Base-by-base conservation (phyloP, 225 moss, liverwort and hornwort species). In the Thuidium tamariscinum region DNA sequence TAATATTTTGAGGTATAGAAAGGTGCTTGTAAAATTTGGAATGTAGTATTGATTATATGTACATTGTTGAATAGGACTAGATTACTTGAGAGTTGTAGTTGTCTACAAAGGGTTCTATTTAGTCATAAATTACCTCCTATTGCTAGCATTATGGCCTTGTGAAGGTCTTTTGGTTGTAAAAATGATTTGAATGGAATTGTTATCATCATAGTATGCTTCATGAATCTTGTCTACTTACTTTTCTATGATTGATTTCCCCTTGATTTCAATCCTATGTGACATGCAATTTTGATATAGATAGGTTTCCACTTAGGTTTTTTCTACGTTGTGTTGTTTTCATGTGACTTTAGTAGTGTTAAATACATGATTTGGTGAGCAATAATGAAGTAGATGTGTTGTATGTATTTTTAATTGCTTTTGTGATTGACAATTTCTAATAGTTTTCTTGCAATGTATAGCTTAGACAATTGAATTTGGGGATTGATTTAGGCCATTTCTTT, bases 271-370 rank as follows among this genome's bases (percentile, higher is more conserved):
- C 7, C 8, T 26, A 1, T 1, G 41, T 69, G 26, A 25, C 8
- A 68, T 67, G 20, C 7, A 39, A 23, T 39, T 22, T 68, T 39
- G 13, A 8, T 69, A 7, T 13, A 16, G 8, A n/a, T n/a, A n/a
- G n/a, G n/a, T n/a, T n/a, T n/a, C n/a, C n/a, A n/a, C n/a, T 9
- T 15, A 42, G 8, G 9, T 42, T 26, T 26, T 0, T 0, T 26
- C 0, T 8, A 15, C 8, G 5, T 26, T 41, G 4, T 23, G 5
- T 41, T 41, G 4, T 22, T 37, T 36, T n/a, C 6, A 7, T 22
- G 3, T 27, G 1, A 17, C 10, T 27, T 27, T 5, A 71, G 10
- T 44, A 17, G 5, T 29, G 3, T 1, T 44, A 10, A 10, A 29
- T 5, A 10, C 29, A 16, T 44, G 29, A 3, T 44, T 71, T 44